Base-by-base conservation (phyloP, 345 rosid genomes). In the Lumnitzera racemosa region DNA sequence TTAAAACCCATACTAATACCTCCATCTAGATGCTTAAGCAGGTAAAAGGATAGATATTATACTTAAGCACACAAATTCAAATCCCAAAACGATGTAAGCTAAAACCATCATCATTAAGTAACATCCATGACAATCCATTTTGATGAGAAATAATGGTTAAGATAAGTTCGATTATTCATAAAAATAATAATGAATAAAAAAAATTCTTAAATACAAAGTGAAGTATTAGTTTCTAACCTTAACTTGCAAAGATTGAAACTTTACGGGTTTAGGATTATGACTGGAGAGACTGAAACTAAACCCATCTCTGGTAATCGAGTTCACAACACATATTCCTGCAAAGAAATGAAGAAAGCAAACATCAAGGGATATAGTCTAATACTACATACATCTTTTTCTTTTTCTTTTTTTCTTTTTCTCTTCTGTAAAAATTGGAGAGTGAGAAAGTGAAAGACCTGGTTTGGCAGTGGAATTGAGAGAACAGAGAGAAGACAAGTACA, bases 171-270 rank as follows among this genome's bases (percentile, higher is more conserved):
- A 24, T 4, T 36, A 25, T 10, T 20, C 16, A 36, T 16, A n/a
- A 62, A 48, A n/a, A 17, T 46, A 24, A 47, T 31, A 20, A 56
- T 23, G 59, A 3, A 59, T n/a, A 49, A 59, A 50, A 16, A 8
- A 52, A 49, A 29, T n/a, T 46, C 9, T 31, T 14, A 23, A 14
- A 72, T 51, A n/a, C 53, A 51, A 77, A 69, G 50, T 36, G 43
- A 36, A 36, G 43, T 5, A 9, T 36, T 36, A 36, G 10, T 9
- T 36, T 36, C 43, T 36, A 36, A 94, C 96, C 90, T 84, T 82
- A 41, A 74, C 75, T 63, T 81, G 81, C 49, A 84, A 78, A 55
- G 83, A 78, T 63, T 67, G 81, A 74, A 74, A 64, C 72, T 75
- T 86, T 53, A 69, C 70, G 67, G 57, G 48, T 61, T 52, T 70